Percentiles rank a stretch among this genome's conserved stretches.
Conservation (phyloP, 352 stramenopile genomes). For the Globisporangium splendens region DNA sequence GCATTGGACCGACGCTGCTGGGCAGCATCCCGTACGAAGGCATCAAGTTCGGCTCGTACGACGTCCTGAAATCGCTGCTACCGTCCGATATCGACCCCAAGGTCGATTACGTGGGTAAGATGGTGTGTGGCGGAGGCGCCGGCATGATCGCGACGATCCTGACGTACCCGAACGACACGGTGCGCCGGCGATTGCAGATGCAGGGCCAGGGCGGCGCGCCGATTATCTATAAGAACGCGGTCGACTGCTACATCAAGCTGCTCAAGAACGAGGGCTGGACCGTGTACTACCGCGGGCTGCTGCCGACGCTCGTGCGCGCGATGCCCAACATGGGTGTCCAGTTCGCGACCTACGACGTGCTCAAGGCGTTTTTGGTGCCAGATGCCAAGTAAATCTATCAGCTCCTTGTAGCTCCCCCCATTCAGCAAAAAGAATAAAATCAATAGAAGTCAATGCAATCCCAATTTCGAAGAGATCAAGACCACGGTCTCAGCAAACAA, state of each 20-base stretch:
- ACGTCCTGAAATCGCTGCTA: constrained; percentile 55
- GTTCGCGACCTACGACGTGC: constrained; percentile 83
- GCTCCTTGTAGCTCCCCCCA: no score
- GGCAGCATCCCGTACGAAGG: constrained; percentile 77
- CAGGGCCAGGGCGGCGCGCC: constrained; percentile 63
- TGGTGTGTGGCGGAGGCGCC: constrained; percentile 72
- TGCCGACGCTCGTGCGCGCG: constrained; percentile 74
- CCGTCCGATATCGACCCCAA: constrained; percentile 57
- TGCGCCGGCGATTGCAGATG: constrained; percentile 83
- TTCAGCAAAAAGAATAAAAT: background rate
- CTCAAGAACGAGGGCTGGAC: constrained; percentile 56
- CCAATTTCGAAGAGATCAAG: no score
- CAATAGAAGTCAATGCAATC: constrained; percentile 8
- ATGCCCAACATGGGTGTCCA: constrained; percentile 88
- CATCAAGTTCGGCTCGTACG: constrained; percentile 82
- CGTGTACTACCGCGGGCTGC: constrained; percentile 73
- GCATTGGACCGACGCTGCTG: constrained; percentile 65
- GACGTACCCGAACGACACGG: constrained; percentile 88
- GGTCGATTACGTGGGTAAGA: constrained; percentile 54
- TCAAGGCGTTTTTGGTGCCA: constrained; percentile 42
- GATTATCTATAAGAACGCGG: constrained; percentile 64
- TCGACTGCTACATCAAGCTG: constrained; percentile 76
- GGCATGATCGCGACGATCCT: constrained; percentile 83
- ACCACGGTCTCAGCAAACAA: no score
- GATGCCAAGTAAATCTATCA: constrained; percentile 3